Conservation (phyloP, 164 flowering plant genomes). For the Vitis riparia region DNA sequence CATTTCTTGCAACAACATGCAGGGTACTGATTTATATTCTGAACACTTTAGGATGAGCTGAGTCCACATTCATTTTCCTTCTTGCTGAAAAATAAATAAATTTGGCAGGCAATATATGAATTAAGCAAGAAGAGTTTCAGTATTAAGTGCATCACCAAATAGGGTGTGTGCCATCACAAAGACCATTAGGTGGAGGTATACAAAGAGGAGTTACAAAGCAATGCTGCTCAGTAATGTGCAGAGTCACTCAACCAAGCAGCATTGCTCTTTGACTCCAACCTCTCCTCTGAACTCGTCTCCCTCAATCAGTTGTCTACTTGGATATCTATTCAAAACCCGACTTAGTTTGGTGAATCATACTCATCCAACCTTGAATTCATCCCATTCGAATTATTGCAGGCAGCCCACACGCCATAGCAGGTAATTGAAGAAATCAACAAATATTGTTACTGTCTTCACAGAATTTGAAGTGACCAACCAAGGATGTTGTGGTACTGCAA, state of each 20-base stretch:
- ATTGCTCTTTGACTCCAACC: constrained; percentile 40
- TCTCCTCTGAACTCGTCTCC: constrained; percentile 19
- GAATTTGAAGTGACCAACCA: constrained; percentile 30
- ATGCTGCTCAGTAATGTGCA: constrained; percentile 17
- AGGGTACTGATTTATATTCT: too few species aligned
- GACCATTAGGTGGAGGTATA: constrained; percentile 43
- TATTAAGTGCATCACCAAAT: constrained; percentile 36
- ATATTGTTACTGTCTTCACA: neutral
- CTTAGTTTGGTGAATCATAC: constrained; percentile 28
- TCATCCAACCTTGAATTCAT: too few species aligned
- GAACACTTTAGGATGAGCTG: too few species aligned
- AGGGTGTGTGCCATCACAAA: constrained; percentile 57
- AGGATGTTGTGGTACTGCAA: constrained; percentile 50
- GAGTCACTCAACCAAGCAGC: constrained; percentile 36
- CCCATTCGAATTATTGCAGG: too few species aligned
- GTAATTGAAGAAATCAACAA: too few species aligned
- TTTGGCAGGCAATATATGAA: constrained; percentile 41
- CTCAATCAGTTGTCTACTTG: constrained; percentile 32
- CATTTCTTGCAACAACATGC: too few species aligned
- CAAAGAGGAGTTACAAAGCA: constrained; percentile 4
- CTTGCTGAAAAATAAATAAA: too few species aligned
- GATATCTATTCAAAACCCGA: constrained; percentile 47
- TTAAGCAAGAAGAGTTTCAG: constrained; percentile 42
- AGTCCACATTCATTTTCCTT: too few species aligned
- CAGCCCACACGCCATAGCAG: too few species aligned